Conservation (phyloP, 1,139 yeast genomes). For the Hemisphaericaspora xylanilytica region DNA sequence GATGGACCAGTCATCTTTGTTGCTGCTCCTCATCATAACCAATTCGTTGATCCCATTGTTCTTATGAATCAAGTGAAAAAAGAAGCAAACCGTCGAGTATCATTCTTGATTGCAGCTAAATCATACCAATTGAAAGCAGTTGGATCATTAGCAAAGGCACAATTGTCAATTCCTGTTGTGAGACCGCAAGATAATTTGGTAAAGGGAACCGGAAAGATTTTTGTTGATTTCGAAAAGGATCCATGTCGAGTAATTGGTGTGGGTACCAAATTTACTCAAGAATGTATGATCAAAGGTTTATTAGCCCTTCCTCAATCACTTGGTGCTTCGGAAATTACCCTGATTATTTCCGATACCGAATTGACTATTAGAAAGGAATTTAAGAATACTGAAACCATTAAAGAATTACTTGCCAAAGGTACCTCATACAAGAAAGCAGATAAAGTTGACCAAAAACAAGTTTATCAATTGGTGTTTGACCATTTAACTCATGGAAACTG, state of each 20-base stretch:
- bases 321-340: conserved; percentile 73
- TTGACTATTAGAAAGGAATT: conserved; percentile 71
- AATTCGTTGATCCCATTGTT: conserved; percentile 87
- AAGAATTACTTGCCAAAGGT: conserved; percentile 46
- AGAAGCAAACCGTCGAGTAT: conserved; percentile 70
- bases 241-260: conserved; percentile 57
- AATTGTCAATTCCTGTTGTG: conserved; percentile 83
- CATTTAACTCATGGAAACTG: conserved; percentile 80
- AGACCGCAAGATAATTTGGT: conserved; percentile 84
- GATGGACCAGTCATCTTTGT: conserved; percentile 89
- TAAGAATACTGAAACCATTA: conserved; percentile 48
- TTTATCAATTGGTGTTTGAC: conserved; percentile 77
- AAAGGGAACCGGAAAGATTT: conserved; percentile 59
- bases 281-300: conserved; percentile 66
- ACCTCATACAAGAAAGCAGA: conserved; percentile 71
- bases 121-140: conserved; percentile 67
- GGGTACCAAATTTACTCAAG: conserved; percentile 65
- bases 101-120: conserved; percentile 79
- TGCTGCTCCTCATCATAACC: conserved; percentile 98
- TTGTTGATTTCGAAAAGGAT: conserved; percentile 44
- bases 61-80: conserved; percentile 77
- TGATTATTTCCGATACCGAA: conserved; percentile 73
- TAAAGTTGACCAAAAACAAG: conserved; percentile 79
- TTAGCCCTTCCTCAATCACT: conserved; percentile 75
- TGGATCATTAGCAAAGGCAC: conserved; percentile 73